Evolutionary conservation across 495 filamentous ascomycete genomes (phyloP), one percentile per base, ranked within the genome.

Genomic region (Trichocladium uniseriatum): DNA sequence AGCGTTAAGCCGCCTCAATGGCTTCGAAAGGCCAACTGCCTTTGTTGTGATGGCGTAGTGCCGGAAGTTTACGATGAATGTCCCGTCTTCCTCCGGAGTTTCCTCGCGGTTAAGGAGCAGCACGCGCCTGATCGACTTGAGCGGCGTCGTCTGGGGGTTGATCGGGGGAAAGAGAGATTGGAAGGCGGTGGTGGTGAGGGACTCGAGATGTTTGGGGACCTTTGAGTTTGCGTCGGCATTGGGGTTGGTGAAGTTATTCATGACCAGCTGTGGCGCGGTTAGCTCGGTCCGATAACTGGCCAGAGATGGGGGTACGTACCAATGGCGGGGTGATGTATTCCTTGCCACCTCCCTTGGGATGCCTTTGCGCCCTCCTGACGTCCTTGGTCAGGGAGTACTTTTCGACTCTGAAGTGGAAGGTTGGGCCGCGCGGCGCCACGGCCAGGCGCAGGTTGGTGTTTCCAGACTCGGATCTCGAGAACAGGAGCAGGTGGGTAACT

Each of bases 141-240:
- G 74, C 7, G 94, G 89, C 1, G 87, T 94, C 19, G 77, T 79
- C 63, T 95, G 88, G 0, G 92, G 94, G 57, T 90, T 89, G 67
- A 99, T 96, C 2, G 89, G 87, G 16, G 92, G 91, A 62, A 99
- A 97, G 31, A 99, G 79, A 2, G 87, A 94, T 65, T 96, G 92
- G 70, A 97, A 99, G 56, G 95, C 80, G 32, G 89, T 89, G 6
- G 89, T 97, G 2, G 86, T 81, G n/a, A 99, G 82, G 19, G 81
- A 79, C 67, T 99, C 94, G 58, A 97, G 85, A 51, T 95, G 89
- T 57, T 87, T 89, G 15, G 85, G 83, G 15, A 86, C 75, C 38
- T 69, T 67, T 20, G 77, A 68, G 19, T 77, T 80, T 15, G 81
- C 74, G 41, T 84, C 80, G n/a, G 81, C 72, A 45, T 75, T 64